Conservation (phyloP, 1,284 basidiomycete species). For the Apiotrichum sp. region DNA sequence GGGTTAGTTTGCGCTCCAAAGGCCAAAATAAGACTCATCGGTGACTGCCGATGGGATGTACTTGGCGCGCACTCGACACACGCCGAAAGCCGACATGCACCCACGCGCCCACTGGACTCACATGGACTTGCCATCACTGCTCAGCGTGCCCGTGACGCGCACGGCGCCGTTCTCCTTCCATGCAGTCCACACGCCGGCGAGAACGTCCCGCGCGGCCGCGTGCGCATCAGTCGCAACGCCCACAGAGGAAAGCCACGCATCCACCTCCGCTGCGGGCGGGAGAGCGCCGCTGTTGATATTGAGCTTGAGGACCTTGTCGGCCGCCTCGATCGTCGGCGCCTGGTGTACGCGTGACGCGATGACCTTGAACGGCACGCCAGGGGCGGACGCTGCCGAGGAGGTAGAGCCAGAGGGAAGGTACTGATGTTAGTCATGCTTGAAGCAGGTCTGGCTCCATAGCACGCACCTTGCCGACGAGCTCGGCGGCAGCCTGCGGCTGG, state of each 20-base stretch:
- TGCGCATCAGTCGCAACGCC: slow-evolving; percentile 6
- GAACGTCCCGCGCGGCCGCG: slow-evolving; percentile 1
- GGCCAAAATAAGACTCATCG: too few species aligned
- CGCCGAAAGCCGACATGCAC: neutral
- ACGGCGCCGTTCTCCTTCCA: slow-evolving; percentile 16
- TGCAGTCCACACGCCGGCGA: slow-evolving; percentile 13
- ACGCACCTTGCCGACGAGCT: slow-evolving; percentile 7
- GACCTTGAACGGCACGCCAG: slow-evolving; percentile 6
- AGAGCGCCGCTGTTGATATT: slow-evolving; percentile 7
- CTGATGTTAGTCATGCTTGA: neutral
- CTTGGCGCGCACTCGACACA: too few species aligned
- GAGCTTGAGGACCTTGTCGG: slow-evolving; percentile 11
- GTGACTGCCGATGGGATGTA: too few species aligned
- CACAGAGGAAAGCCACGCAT: slow-evolving; percentile 7
- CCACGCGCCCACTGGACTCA: neutral
- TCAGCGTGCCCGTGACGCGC: slow-evolving; percentile 10
- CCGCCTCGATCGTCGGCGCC: slow-evolving; percentile 9
- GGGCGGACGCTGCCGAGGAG: neutral
- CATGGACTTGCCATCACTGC: slow-evolving; percentile 2
- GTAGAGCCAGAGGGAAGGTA: slow-evolving; percentile 1
- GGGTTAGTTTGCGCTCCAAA: too few species aligned
- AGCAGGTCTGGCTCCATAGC: neutral
- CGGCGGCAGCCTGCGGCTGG: neutral
- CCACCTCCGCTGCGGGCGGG: slow-evolving; percentile 1
- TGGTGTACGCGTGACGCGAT: slow-evolving; percentile 9